These are phyloP conservation scores for Trichoderma gamsii DNA, from an alignment of 495 filamentous ascomycete genomes.

Conservation along the genomic window DNA sequence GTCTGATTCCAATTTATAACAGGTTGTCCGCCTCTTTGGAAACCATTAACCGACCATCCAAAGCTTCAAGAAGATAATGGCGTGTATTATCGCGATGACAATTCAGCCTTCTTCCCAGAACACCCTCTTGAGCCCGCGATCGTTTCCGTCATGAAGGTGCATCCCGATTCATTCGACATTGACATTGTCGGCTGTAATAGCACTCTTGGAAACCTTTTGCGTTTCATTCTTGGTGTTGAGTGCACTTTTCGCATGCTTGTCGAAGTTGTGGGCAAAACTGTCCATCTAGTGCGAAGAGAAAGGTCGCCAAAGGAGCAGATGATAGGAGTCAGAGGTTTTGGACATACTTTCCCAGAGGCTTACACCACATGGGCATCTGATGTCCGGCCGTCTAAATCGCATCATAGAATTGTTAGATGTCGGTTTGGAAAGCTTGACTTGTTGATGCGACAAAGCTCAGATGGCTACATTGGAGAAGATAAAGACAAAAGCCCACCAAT, in stretches of 20 bases:
- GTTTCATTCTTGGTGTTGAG: slow-evolving; percentile 44
- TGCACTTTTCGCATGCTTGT: slow-evolving; percentile 52
- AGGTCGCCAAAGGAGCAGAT: slow-evolving; percentile 50
- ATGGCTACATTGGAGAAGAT: slow-evolving; percentile 45
- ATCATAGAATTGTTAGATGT: slow-evolving; percentile 58
- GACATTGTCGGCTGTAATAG: slow-evolving; percentile 59
- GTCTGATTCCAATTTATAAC: slow-evolving; percentile 13
- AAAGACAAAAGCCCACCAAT: slow-evolving; percentile 11
- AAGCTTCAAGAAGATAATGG: slow-evolving; percentile 47
- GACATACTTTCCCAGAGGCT: slow-evolving; percentile 57
- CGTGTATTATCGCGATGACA: slow-evolving; percentile 54
- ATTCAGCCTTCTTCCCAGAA: slow-evolving; percentile 50
- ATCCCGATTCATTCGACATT: slow-evolving; percentile 30
- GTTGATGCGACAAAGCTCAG: slow-evolving; percentile 54
- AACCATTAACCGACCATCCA: slow-evolving; percentile 35
- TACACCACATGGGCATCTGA: slow-evolving; percentile 54
- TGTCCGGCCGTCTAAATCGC: slow-evolving; percentile 48
- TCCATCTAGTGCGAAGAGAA: slow-evolving; percentile 57
- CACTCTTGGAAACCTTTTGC: slow-evolving; percentile 49
- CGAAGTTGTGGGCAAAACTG: slow-evolving; percentile 52
- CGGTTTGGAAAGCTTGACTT: slow-evolving; percentile 48
- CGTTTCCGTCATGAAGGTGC: slow-evolving; percentile 24
- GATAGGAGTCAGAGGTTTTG: slow-evolving; percentile 49
- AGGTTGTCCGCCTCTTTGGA: slow-evolving; percentile 57
- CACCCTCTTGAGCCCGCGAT: slow-evolving; percentile 57